Evolutionary conservation across 2,329 filamentous ascomycete genomes (phyloP), one percentile per base, ranked within the genome.

Genomic region (Mycocentrospora acerina): DNA sequence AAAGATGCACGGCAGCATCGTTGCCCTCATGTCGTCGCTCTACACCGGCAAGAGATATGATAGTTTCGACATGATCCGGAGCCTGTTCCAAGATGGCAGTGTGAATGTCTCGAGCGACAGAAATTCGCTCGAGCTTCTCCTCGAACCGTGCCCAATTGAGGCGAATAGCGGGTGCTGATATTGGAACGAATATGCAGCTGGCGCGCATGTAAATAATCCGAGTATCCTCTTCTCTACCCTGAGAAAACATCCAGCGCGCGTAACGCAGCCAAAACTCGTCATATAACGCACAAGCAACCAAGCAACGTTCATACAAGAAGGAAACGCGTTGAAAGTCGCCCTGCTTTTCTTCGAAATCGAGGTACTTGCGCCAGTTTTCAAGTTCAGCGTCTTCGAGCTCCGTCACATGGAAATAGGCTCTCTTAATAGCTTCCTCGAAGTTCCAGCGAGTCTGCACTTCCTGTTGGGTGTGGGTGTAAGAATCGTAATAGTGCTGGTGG

Each of bases 231-330:
- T 90, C 83, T 66, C 94, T 95, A 53, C 77, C 82, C 2, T 81
- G 71, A 0, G 82, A 82, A 24, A 55, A 58, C 87, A 96, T 95
- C 93, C 93, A 98, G 27, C 91, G 79, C 12, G 86, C 88, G 68
- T 95, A 98, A n/a, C 93, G 86, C 58, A 95, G 82, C 93, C 93
- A 98, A 68, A 97, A 95, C 62, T 97, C 91, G 33, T 97, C 91
- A 62, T 98, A 96, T 53, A 94, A 86, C 12, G 93, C 91, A 59
- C 88, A 94, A 0, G 89, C 91, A 24, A 95, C 88, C 35, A 98
- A 71, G 57, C 90, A 97, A 35, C 93, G 84, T 72, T 98, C 93
- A 64, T 98, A 97, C 22, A 98, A 72, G 60, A 93, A 93, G 5
- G 86, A 80, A 30, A 79, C 85, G 42, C 93, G 81, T 11, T 76